These are phyloP conservation scores for Xylariaceae sp. DNA, from an alignment of 2,329 filamentous ascomycete genomes.

Conservation along the genomic window DNA sequence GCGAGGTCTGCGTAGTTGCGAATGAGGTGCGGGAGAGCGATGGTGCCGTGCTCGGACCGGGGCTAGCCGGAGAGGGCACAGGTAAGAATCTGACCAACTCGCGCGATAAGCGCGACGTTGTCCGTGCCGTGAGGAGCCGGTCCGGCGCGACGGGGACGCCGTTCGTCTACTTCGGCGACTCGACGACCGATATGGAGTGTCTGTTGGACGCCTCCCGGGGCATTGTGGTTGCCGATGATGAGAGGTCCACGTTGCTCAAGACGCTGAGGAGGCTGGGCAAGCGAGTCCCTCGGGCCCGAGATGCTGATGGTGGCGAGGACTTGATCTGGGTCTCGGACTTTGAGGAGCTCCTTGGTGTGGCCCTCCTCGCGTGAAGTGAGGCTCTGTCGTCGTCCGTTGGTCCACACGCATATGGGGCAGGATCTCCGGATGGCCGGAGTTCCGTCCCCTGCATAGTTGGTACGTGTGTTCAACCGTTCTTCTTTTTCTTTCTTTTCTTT, in stretches of 20 bases:
- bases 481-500: background rate
- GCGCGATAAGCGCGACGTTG: conserved; percentile 42
- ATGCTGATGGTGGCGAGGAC: conserved; percentile 22
- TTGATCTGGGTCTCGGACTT: conserved; percentile 31
- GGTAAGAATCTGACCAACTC: conserved; percentile 36
- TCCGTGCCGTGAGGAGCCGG: conserved; percentile 30
- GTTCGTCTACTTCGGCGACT: conserved; percentile 55
- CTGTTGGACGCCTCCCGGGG: conserved; percentile 40
- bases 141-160: conserved; percentile 21
- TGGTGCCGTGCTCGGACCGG: conserved; percentile 39
- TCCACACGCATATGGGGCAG: background rate
- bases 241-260: conserved; percentile 27
- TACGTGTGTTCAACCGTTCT: background rate
- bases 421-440: background rate
- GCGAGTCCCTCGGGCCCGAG: conserved; percentile 28
- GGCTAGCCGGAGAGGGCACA: background rate
- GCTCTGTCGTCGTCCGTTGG: background rate
- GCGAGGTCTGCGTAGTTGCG: conserved; percentile 36
- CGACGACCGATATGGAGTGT: conserved; percentile 52
- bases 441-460: background rate
- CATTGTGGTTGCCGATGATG: conserved; percentile 41
- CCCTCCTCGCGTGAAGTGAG: background rate
- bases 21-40: conserved; percentile 39
- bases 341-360: conserved; percentile 24
- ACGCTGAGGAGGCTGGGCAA: conserved; percentile 32